These are phyloP conservation scores for Amaranthus cruentus DNA, from an alignment of 148 eudicot species.

Conservation along the genomic window DNA sequence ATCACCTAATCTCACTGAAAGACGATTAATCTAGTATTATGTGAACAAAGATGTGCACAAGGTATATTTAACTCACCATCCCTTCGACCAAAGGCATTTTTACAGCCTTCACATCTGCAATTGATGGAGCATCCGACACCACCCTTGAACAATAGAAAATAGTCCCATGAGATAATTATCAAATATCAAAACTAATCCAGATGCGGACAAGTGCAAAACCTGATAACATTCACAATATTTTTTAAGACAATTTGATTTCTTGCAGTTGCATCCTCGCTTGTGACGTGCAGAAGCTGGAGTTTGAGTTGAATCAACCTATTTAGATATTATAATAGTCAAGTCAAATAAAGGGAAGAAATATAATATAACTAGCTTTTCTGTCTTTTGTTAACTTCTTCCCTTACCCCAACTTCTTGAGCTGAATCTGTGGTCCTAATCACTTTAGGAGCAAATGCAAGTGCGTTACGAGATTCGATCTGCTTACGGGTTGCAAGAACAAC, in stretches of 20 bases:
- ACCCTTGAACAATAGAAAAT: conserved; percentile 39
- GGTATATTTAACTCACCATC: conserved; percentile 49
- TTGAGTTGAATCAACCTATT: conserved; percentile 73
- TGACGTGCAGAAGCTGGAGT: conserved; percentile 99
- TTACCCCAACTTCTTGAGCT: conserved; percentile 54
- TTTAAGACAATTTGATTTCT: conserved; percentile 90
- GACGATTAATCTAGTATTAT: not conserved
- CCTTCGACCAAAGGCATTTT: conserved; percentile 86
- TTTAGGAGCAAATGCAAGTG: conserved; percentile 99
- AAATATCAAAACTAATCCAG: conserved; percentile 1
- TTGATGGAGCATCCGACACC: conserved; percentile 95
- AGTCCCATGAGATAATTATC: conserved; percentile 16
- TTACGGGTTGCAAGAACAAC: conserved; percentile 92
- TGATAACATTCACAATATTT: conserved; percentile 99
- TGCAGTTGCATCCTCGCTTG: conserved; percentile 98
- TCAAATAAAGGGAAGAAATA: conserved; percentile 9
- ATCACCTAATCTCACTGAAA: not conserved
- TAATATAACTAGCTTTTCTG: not conserved
- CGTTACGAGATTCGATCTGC: conserved; percentile 93
- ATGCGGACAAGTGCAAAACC: conserved; percentile 37
- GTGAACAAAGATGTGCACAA: not conserved
- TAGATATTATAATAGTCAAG: conserved; percentile 4
- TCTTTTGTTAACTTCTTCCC: conserved; percentile 4
- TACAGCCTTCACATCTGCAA: conserved; percentile 95
- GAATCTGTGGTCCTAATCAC: conserved; percentile 66